phyloP scores from a whole-genome alignment of 768 basidiomycete species.

The Mycena alexandri region DNA sequence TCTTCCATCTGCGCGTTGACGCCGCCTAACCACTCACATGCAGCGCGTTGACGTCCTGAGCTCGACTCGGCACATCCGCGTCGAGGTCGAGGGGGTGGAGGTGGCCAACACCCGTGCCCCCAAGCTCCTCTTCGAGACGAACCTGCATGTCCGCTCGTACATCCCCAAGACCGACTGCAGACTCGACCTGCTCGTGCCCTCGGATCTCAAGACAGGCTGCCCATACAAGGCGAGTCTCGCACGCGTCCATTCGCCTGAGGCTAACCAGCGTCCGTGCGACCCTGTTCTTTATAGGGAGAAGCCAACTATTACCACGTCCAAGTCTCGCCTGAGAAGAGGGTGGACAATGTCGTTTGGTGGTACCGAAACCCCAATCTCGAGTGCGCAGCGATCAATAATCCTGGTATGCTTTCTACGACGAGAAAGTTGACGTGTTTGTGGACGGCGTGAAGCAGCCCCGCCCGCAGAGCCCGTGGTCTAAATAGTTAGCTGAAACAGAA shows the following conservation, averaged over 20 bases:
- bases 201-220: conserved; percentile 62
- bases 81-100: conserved; percentile 73
- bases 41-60: conserved; percentile 73
- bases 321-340: conserved; percentile 56
- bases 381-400: conserved; percentile 62
- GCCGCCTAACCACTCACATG: not conserved
- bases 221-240: conserved; percentile 70
- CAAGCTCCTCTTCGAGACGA: conserved; percentile 69
- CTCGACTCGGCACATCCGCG: conserved; percentile 71
- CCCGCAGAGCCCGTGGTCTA: conserved; percentile 41
- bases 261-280: conserved; percentile 8
- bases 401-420: conserved; percentile 73
- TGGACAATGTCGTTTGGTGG: conserved; percentile 72
- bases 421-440: conserved; percentile 75
- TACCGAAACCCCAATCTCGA: conserved; percentile 68
- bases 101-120: conserved; percentile 70
- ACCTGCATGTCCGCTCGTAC: conserved; percentile 68
- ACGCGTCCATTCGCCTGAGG: conserved; percentile 1
- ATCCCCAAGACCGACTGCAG: conserved; percentile 69
- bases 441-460: conserved; percentile 67
- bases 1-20: not conserved
- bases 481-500: not conserved
- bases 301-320: conserved; percentile 70
- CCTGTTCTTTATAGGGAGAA: conserved; percentile 57
- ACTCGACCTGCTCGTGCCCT: conserved; percentile 62